Percentiles rank a stretch among this genome's conserved stretches.
Evolutionary conservation across 2,329 filamentous ascomycete species (phyloP).

Genomic region (Arthrobotrys iridis): DNA sequence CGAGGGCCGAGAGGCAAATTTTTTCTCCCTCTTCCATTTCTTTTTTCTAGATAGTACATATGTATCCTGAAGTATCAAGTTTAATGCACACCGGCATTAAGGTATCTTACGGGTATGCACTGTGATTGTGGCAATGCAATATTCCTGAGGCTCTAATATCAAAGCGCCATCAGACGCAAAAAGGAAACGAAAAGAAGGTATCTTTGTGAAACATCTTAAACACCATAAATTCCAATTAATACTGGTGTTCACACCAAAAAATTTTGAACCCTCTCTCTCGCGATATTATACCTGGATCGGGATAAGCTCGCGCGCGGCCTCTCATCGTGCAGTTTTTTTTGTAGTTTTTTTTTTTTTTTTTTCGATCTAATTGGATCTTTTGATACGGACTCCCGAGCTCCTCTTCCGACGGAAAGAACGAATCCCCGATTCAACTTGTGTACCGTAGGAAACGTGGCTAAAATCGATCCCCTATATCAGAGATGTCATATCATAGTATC

Average conservation of each 20-base stretch:
- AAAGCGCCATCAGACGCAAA: conserved; percentile 19
- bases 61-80: background rate
- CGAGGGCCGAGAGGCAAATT: conserved; percentile 31
- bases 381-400: conserved; percentile 12
- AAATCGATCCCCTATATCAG: conserved; percentile 7
- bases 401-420: conserved; percentile 11
- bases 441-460: background rate
- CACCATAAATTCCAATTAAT: conserved; percentile 22
- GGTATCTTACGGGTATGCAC: background rate
- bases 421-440: background rate
- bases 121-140: conserved; percentile 21
- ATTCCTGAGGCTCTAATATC: conserved; percentile 46
- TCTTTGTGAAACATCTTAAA: conserved; percentile 46
- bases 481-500: conserved; percentile 13
- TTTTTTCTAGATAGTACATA: background rate
- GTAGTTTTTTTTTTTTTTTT: too few species aligned
- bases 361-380: background rate
- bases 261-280: background rate
- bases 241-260: background rate
- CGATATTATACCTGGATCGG: conserved; percentile 25
- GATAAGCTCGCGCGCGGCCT: conserved; percentile 23
- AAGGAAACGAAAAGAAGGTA: conserved; percentile 2
- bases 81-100: background rate
- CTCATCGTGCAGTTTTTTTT: background rate
- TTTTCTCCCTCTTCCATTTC: conserved; percentile 22